Evolutionary conservation across 2,329 filamentous ascomycete genomes (phyloP), one percentile per base, ranked within the genome.

Genomic region (Stachybotrys chlorohalonatus): DNA sequence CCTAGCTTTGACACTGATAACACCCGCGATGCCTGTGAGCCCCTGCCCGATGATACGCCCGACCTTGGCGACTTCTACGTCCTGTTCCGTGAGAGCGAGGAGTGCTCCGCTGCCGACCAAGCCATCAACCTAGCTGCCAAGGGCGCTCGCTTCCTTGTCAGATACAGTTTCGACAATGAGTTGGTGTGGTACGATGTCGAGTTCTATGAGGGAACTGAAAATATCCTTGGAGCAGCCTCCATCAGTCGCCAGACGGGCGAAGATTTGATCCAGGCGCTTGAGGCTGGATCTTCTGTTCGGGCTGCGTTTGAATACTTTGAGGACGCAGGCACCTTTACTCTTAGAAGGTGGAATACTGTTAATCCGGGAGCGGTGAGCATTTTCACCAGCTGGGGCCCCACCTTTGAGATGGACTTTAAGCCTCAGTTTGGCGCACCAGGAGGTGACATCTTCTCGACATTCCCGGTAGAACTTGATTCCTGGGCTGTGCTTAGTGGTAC

Each of bases 101-200:
- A 42, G 16, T 52, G 50, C 16, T 7, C 6, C 32, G 11, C 17
- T 1, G 36, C 4, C 13, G 36, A n/a, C 8, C 50, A 52, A 32
- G 36, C 50, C 13, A 45, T 30, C 4, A 79, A 79, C 54, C 74
- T 67, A 42, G 73, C 67, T 7, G 71, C 68, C 11, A 72, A 72
- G 48, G 80, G 80, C 30, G 80, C 77, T 50, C 74, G 75, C 62
- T 81, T 81, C 56, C 67, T 83, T 49, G 66, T 83, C 59, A 71
- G 80, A 62, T 83, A 82, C 65, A 81, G 81, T 70, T 11, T 39
- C 17, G 36, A 52, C 9, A n/a, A 51, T 31, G n/a, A 45, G 39
- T 5, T 24, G 7, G 46, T 4, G 13, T 16, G 15, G 31, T 47
- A 16, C 46, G 16, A 24, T 47, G 9, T 45, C 50, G 32, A 24